Conservation (phyloP, 2,329 filamentous ascomycete species). For the Exophiala alcalophila region DNA sequence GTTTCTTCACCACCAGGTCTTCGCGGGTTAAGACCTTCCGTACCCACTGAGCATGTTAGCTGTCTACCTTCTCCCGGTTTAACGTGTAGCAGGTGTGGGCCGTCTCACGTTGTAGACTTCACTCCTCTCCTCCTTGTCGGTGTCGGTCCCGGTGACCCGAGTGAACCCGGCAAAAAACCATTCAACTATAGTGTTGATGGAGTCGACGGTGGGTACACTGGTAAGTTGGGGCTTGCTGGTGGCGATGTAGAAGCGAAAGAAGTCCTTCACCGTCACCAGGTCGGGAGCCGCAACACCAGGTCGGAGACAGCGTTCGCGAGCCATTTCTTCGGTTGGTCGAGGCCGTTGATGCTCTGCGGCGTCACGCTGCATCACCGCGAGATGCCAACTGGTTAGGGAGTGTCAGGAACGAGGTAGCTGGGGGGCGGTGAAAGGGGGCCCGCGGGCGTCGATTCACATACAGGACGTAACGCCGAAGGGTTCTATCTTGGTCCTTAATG, state of each 20-base stretch:
- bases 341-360: too few species aligned
- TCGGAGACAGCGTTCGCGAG: constrained; percentile 2
- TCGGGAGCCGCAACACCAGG: constrained; percentile 12
- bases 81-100: too few species aligned
- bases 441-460: too few species aligned
- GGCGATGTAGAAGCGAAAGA: constrained; percentile 22
- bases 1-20: constrained; percentile 24
- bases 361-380: too few species aligned
- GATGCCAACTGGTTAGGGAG: too few species aligned
- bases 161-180: constrained; percentile 24
- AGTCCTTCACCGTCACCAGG: constrained; percentile 25
- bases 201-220: constrained; percentile 22
- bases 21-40: too few species aligned
- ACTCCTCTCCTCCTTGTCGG: constrained; percentile 14
- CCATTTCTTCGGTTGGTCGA: too few species aligned
- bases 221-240: constrained; percentile 11
- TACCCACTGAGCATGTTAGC: constrained; percentile 20
- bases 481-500: too few species aligned
- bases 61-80: too few species aligned
- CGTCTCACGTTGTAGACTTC: constrained; percentile 24
- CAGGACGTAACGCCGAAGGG: too few species aligned
- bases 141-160: constrained; percentile 14
- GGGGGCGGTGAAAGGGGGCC: too few species aligned
- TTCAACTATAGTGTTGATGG: constrained; percentile 14
- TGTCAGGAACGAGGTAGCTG: too few species aligned